Percentiles rank a stretch among this genome's conserved stretches.
These are phyloP conservation scores for Fraxinus albicans DNA, from an alignment of 305 asterid genomes.

Conservation along the genomic window DNA sequence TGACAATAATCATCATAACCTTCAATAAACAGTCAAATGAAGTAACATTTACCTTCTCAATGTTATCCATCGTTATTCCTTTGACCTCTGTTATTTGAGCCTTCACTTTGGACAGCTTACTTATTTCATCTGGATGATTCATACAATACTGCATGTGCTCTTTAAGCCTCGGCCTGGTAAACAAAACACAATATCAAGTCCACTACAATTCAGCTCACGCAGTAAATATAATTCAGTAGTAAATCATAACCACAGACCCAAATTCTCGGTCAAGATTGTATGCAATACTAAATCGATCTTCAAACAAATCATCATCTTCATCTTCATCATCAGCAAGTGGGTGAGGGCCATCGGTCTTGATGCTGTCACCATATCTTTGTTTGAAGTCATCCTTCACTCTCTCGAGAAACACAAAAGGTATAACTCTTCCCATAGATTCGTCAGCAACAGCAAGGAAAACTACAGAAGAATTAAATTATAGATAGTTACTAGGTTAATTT, in stretches of 20 bases:
- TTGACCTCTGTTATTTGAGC: conserved; percentile 98
- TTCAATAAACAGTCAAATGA: not conserved
- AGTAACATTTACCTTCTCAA: conserved; percentile 72
- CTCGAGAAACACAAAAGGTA: conserved; percentile 95
- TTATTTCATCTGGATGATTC: conserved; percentile 97
- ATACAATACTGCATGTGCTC: conserved; percentile 96
- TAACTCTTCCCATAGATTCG: conserved; percentile 84
- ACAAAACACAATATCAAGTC: conserved; percentile 20
- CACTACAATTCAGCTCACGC: not conserved
- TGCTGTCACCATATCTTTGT: conserved; percentile 69
- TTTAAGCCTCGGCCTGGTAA: conserved; percentile 82
- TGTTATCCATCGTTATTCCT: conserved; percentile 99
- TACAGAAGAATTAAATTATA: conserved; percentile 31
- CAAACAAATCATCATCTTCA: conserved; percentile 83
- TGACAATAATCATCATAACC: not conserved
- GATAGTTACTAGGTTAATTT: not conserved
- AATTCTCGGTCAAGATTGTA: conserved; percentile 96
- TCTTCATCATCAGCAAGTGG: conserved; percentile 79
- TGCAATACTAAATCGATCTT: conserved; percentile 91
- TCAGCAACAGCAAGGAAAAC: conserved; percentile 97
- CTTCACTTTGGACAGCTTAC: conserved; percentile 87
- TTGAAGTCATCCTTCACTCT: conserved; percentile 93
- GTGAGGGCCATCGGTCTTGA: conserved; percentile 61
- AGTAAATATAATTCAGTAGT: not conserved
- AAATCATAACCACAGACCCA: conserved; percentile 51